phyloP scores from a whole-genome alignment of 2,329 filamentous ascomycete species.

The Colletotrichum sp. region DNA sequence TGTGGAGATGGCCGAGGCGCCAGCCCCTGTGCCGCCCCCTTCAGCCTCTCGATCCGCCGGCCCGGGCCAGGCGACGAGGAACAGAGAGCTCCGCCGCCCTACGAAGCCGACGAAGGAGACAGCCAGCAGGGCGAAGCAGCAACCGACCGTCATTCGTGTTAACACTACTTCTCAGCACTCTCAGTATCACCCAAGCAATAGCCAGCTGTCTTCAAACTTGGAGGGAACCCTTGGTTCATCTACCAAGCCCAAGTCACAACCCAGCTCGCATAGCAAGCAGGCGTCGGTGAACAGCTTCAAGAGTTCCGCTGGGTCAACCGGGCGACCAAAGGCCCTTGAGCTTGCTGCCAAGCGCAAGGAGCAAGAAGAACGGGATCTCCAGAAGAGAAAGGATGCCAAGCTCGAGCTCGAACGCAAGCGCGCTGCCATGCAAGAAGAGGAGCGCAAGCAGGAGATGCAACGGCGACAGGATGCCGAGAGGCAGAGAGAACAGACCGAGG shows the following conservation, averaged over 20 bases:
- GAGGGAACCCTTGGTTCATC: constrained; percentile 57
- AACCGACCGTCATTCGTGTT: constrained; percentile 75
- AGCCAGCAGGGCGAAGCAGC: constrained; percentile 64
- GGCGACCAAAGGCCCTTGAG: constrained; percentile 74
- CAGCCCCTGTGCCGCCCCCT: constrained; percentile 63
- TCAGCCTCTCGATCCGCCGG: constrained; percentile 59
- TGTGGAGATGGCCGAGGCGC: constrained; percentile 61
- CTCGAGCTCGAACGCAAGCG: constrained; percentile 81
- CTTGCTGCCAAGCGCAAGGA: constrained; percentile 83
- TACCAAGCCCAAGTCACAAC: constrained; percentile 67
- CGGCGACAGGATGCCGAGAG: constrained; percentile 66
- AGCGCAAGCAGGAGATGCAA: constrained; percentile 63
- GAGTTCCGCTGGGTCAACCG: constrained; percentile 65
- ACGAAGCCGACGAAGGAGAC: constrained; percentile 67
- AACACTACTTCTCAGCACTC: constrained; percentile 69
- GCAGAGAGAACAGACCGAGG: constrained; percentile 64
- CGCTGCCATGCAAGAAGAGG: constrained; percentile 68
- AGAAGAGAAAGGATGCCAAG: constrained; percentile 82
- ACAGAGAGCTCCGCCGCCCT: constrained; percentile 62
- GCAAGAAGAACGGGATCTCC: constrained; percentile 80
- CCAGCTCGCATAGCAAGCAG: constrained; percentile 64
- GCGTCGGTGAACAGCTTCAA: constrained; percentile 65
- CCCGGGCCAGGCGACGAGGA: constrained; percentile 52
- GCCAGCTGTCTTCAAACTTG: constrained; percentile 60
- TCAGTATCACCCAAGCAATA: constrained; percentile 65